These are phyloP conservation scores for Blakeslea trispora DNA, from an alignment of 371 early-diverging fungal species.

Conservation along the genomic window DNA sequence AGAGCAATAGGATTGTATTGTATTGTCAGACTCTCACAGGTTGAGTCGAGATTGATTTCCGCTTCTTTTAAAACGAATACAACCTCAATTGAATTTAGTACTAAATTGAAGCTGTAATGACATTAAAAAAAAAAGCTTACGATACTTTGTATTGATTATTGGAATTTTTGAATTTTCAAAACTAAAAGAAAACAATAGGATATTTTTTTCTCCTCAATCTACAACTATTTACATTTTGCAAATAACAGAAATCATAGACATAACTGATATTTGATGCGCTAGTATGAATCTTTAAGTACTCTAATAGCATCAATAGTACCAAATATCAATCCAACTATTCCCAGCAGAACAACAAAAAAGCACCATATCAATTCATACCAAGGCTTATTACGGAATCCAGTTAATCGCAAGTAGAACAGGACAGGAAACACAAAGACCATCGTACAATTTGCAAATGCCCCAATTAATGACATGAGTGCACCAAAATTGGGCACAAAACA, in stretches of 20 bases:
- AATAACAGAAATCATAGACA: no score
- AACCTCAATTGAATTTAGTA: no score
- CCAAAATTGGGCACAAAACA: conserved; percentile 79
- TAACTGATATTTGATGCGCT: neutral
- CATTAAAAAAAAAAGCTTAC: no score
- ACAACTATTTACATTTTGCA: neutral
- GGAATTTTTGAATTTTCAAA: no score
- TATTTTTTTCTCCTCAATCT: no score
- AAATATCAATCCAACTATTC: conserved; percentile 70
- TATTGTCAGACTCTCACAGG: no score
- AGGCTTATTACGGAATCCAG: conserved; percentile 61
- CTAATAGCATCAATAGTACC: conserved; percentile 74
- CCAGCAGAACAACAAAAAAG: conserved; percentile 61
- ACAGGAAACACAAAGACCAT: conserved; percentile 86
- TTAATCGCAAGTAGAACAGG: conserved; percentile 74
- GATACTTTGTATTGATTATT: no score
- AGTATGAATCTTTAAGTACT: conserved; percentile 26
- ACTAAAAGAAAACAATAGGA: no score
- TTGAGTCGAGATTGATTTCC: no score
- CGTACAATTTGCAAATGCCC: conserved; percentile 76
- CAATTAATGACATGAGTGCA: conserved; percentile 81
- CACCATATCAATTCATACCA: conserved; percentile 61
- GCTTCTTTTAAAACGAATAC: no score
- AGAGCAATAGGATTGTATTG: no score
- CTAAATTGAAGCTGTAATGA: no score